These are phyloP conservation scores for Colletotrichum sp. DNA, from an alignment of 2,329 filamentous ascomycete genomes.

Conservation along the genomic window DNA sequence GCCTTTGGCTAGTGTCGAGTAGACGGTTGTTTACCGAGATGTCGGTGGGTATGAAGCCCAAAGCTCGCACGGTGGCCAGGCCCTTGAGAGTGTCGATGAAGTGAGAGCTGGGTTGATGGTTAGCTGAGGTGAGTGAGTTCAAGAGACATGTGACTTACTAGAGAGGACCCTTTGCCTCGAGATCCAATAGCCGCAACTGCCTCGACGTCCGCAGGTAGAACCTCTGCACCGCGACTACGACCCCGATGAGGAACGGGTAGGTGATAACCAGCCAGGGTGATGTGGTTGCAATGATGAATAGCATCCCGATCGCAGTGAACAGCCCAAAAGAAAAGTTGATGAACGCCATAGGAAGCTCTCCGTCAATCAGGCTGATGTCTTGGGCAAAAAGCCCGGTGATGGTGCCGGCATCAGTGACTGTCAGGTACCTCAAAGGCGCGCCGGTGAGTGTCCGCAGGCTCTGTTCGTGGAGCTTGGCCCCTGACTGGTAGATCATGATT, in stretches of 20 bases:
- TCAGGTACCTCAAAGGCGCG: conserved; percentile 47
- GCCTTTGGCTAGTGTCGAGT: conserved; percentile 59
- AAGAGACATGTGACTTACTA: conserved; percentile 42
- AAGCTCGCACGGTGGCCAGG: conserved; percentile 60
- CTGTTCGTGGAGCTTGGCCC: conserved; percentile 33
- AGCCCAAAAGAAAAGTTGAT: conserved; percentile 30
- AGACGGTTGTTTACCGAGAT: conserved; percentile 49
- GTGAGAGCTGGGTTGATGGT: conserved; percentile 37
- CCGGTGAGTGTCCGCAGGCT: conserved; percentile 37
- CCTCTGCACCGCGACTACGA: conserved; percentile 57
- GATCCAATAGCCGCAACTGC: conserved; percentile 63
- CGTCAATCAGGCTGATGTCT: conserved; percentile 46
- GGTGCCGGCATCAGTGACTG: conserved; percentile 43
- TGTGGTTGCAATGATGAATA: conserved; percentile 48
- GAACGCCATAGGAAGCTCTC: conserved; percentile 38
- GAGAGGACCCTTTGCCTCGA: conserved; percentile 65
- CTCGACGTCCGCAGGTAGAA: conserved; percentile 66
- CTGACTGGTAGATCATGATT: conserved; percentile 32
- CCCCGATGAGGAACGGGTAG: conserved; percentile 51
- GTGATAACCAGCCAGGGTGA: conserved; percentile 50
- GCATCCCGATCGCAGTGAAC: conserved; percentile 42
- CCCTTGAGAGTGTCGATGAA: conserved; percentile 63
- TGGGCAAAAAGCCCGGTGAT: conserved; percentile 51
- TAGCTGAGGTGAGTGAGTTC: background rate
- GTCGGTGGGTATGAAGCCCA: conserved; percentile 54